Conservation (phyloP, 2,329 filamentous ascomycete species). For the Diaporthe caulivora region DNA sequence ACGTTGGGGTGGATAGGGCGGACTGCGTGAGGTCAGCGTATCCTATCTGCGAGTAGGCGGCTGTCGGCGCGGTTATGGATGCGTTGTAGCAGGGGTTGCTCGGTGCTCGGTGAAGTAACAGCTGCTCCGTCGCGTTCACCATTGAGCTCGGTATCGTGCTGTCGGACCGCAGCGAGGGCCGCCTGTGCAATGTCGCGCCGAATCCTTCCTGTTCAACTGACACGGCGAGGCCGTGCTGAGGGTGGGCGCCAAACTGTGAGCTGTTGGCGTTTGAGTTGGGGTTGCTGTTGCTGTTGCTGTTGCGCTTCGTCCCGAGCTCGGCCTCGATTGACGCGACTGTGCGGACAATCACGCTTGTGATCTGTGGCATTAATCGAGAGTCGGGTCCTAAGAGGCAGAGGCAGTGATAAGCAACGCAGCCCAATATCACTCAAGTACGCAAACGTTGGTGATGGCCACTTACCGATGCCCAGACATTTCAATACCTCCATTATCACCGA, state of each 20-base stretch:
- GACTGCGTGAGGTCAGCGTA: slow-evolving; percentile 31
- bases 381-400: slow-evolving; percentile 56
- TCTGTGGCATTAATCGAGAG: slow-evolving; percentile 56
- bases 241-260: neutral
- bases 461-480: slow-evolving; percentile 77
- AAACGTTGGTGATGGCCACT: slow-evolving; percentile 47
- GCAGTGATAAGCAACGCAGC: too few species aligned
- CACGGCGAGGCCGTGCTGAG: slow-evolving; percentile 30
- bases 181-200: neutral
- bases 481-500: slow-evolving; percentile 76
- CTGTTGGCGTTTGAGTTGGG: too few species aligned
- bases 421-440: too few species aligned
- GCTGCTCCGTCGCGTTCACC: slow-evolving; percentile 12
- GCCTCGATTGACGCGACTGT: slow-evolving; percentile 66
- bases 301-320: slow-evolving; percentile 57
- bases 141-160: slow-evolving; percentile 29
- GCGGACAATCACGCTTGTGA: slow-evolving; percentile 62
- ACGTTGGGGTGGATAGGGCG: slow-evolving; percentile 7
- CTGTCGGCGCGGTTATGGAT: slow-evolving; percentile 20
- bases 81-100: slow-evolving; percentile 26
- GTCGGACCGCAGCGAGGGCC: slow-evolving; percentile 7
- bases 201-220: slow-evolving; percentile 24
- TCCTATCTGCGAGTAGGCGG: slow-evolving; percentile 33
- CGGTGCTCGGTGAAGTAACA: slow-evolving; percentile 12
- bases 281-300: neutral